Base-by-base conservation (phyloP, 192 early-diverging fungal species). In the Entomortierella chlamydospora region DNA sequence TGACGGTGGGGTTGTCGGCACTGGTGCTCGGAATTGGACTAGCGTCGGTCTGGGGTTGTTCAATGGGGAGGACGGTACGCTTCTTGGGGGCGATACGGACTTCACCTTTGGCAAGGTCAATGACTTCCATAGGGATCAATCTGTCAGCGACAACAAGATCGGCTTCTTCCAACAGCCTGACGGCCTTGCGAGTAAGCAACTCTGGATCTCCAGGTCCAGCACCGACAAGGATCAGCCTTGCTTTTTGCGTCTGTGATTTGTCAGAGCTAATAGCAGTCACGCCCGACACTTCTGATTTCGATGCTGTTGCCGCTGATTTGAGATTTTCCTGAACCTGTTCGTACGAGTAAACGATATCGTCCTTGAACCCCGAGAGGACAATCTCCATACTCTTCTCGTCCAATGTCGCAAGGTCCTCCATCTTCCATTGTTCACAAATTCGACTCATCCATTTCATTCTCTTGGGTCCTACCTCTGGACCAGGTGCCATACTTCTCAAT, bases 71-170 rank as follows among this genome's bases (percentile, higher is more conserved):
- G 47, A 43, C 11, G 26, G 73, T 59, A 3, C 78, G 69, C 37
- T 84, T 84, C 41, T 74, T 95, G 64, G 85, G 85, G 17, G 93
- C 90, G 23, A 88, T 89, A 20, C 86, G 87, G 13, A 90, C 70
- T 66, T 92, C 90, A 61, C 88, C 88, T 33, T 71, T 72, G 42
- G 81, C 77, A 17, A 86, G 49, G 25, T 77, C 83, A 23, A 91
- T 68, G 18, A 89, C 83, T 10, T 88, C 78, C 47, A 83, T 54
- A 26, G 93, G 91, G 34, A 96, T 88, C 50, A 95, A 81, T 57
- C 90, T 87, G 82, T 98, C 97, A 23, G 92, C 88, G 1, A 98
- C 86, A 15, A 97, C 90, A n/a, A 94, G 81, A 64, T 97, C 95
- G 4, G 95, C 95, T n/a, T 81, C 79, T 22, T 79, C 72, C 26